Evolutionary conservation across 257 asterid genomes (phyloP), one percentile per base, ranked within the genome.

Genomic region (Paraleonurus japonicus): DNA sequence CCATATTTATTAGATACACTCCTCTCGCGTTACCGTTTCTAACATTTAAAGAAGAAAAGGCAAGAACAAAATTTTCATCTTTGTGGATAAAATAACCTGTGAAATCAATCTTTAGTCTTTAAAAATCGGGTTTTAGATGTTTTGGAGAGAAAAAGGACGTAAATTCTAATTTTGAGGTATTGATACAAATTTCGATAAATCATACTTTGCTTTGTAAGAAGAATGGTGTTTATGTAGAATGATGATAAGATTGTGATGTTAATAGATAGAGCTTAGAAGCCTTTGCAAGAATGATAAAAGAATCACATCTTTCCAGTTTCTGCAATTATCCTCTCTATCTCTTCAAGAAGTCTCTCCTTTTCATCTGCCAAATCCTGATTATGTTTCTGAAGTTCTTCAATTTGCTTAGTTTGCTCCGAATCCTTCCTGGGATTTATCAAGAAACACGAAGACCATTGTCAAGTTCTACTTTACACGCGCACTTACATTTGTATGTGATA

Each of bases 381-480:
- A 80, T 89, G 88, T 79, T 83, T 86, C 87, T 92, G 85, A 55
- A 92, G 89, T 37, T 89, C 95, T 84, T 92, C 95, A 5, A 89
- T 92, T 61, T 89, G 93, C 82, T 85, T 92, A n/a, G 93, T 89
- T 80, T 89, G 96, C 76, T 92, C 96, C 0, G 97, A 89, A 78
- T 92, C 97, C 83, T 92, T 92, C 79, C 97, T 91, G 92, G 28
- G 67, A 59, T 33, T 74, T 20, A 33, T 72, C 35, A 66, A 24
- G 7, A 15, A 72, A 73, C 43, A 30, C 0, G 12, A 35, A 8
- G 43, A 35, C 10, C 1, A 35, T 35, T 0, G 33, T 30, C 33
- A 30, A 30, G 4, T 30, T 35, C 43, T 35, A 41, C 4, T 41
- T 13, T 41, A 48, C 55, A 4, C n/a, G n/a, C n/a, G n/a, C n/a